Evolutionary conservation across 176 grass and related monocot species (phyloP).

Genomic region (Oryza glumipatula): DNA sequence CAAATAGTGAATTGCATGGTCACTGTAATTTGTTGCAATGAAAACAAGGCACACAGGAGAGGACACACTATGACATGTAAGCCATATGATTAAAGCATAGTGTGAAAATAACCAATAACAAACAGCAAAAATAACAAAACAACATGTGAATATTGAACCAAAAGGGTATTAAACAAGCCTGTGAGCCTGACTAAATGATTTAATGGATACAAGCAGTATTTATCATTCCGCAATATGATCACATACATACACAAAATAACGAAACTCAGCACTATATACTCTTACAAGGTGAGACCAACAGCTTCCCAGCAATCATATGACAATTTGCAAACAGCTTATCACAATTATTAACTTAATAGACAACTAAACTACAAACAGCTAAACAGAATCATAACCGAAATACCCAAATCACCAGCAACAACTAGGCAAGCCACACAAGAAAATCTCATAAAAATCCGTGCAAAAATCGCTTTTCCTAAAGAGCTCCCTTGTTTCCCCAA

Average conservation of each 20-base stretch:
- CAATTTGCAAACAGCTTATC: neutral
- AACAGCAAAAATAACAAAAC: neutral
- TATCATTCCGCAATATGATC: neutral
- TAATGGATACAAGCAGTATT: neutral
- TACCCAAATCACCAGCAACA: neutral
- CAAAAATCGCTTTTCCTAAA: neutral
- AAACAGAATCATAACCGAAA: neutral
- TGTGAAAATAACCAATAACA: neutral
- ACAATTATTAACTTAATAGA: neutral
- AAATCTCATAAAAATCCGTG: neutral
- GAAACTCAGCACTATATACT: neutral
- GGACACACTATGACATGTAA: neutral
- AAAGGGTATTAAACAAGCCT: neutral
- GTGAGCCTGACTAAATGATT: too few species aligned
- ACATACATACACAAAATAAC: neutral
- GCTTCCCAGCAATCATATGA: too few species aligned
- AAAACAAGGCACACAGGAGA: neutral
- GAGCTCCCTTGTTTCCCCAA: accelerated
- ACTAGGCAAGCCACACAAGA: neutral
- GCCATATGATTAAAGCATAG: neutral
- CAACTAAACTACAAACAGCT: neutral
- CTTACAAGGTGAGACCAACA: neutral
- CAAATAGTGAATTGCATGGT: too few species aligned
- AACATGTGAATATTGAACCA: neutral
- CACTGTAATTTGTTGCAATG: neutral